A percentile compares a stretch with the other conserved stretches of the same genome.
These are phyloP conservation scores for Chlamydomonas asymmetrica DNA, from an alignment of 139 green algal genomes.

Conservation along the genomic window DNA sequence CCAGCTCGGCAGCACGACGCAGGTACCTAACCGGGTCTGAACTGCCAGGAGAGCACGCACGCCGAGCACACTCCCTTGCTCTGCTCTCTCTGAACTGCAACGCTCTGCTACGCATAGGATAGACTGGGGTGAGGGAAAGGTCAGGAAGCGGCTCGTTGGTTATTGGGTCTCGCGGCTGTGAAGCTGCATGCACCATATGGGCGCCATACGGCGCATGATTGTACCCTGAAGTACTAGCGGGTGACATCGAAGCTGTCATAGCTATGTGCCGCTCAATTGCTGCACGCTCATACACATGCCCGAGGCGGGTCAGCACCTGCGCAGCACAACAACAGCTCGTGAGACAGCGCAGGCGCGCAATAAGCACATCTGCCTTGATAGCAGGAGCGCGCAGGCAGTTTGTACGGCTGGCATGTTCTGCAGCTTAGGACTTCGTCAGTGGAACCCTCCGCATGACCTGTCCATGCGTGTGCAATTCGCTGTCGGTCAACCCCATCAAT, in stretches of 20 bases:
- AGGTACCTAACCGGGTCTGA: constrained; percentile 48
- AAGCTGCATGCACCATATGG: background rate
- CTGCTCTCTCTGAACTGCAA: no score
- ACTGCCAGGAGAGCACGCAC: background rate
- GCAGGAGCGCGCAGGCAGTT: no score
- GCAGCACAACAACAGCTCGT: background rate
- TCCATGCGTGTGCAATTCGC: no score
- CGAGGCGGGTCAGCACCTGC: background rate
- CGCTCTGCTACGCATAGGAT: constrained; percentile 48
- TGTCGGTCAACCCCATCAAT: no score
- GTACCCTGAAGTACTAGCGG: no score
- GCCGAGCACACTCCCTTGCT: no score
- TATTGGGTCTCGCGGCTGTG: constrained; percentile 45
- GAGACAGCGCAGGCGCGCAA: background rate
- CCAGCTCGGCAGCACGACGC: constrained; percentile 54
- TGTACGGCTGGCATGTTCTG: no score
- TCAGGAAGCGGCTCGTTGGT: constrained; percentile 37
- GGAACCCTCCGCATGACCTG: no score
- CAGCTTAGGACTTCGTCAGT: no score
- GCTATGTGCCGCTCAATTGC: constrained; percentile 36
- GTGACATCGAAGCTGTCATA: no score
- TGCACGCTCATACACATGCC: constrained; percentile 54
- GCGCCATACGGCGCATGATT: background rate
- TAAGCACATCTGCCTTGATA: no score
- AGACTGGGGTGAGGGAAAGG: constrained; percentile 45